Percentiles rank a stretch among this genome's conserved stretches.
phyloP scores from a whole-genome alignment of 2,329 filamentous ascomycete species.

The Talaromyces verruculosus region DNA sequence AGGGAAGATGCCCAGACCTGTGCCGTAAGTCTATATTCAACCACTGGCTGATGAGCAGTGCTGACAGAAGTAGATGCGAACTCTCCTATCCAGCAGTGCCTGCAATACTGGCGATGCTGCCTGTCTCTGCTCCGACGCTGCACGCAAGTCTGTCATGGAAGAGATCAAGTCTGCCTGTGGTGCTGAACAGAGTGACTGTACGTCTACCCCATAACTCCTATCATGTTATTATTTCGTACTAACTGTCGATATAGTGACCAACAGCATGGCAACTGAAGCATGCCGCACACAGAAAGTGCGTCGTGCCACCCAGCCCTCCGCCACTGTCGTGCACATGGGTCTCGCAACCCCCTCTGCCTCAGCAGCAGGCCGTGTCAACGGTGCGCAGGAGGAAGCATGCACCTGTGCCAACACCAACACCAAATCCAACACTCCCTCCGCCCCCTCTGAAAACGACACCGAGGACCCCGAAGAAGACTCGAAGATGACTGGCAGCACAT shows the following conservation, averaged over 20 bases:
- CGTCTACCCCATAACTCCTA: not conserved
- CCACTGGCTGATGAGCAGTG: too few relatives aligned
- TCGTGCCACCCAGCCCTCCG: conserved; percentile 16
- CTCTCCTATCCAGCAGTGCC: conserved; percentile 16
- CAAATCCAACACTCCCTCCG: conserved; percentile 2
- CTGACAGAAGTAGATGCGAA: conserved; percentile 16
- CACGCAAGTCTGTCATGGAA: conserved; percentile 15
- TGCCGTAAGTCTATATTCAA: conserved; percentile 1
- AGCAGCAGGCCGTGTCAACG: conserved; percentile 13
- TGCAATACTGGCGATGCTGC: conserved; percentile 22
- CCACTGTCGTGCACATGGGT: conserved; percentile 10
- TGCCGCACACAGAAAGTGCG: conserved; percentile 18
- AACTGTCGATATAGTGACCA: conserved; percentile 3
- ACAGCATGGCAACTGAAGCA: conserved; percentile 13
- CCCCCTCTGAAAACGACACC: not conserved
- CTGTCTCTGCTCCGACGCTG: conserved; percentile 19
- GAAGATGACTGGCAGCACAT: not conserved
- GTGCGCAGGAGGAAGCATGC: conserved; percentile 15
- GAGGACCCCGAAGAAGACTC: not conserved
- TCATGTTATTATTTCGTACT: not conserved
- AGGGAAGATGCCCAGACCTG: conserved; percentile 16
- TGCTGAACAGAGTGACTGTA: conserved; percentile 17
- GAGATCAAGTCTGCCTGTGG: conserved; percentile 20
- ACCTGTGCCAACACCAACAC: conserved; percentile 14
- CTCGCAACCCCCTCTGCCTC: conserved; percentile 14